Percentiles rank a stretch among this genome's conserved stretches.
These are phyloP conservation scores for Russula vinacea DNA, from an alignment of 768 basidiomycete genomes.

Conservation along the genomic window DNA sequence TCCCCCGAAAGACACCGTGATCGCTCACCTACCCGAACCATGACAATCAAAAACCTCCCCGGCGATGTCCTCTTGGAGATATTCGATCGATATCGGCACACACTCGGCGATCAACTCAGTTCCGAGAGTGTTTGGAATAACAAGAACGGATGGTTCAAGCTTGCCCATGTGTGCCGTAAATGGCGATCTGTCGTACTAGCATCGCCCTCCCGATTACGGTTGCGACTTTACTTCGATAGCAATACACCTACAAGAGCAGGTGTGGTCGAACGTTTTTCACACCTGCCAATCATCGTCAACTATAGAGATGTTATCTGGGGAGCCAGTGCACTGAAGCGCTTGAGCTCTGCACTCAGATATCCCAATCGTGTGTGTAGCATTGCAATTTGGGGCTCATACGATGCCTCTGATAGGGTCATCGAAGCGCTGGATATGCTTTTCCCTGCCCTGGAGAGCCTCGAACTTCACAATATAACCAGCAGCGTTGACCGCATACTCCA, in stretches of 20 bases:
- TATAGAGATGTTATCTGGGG: too few relatives aligned
- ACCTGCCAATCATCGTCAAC: neutral
- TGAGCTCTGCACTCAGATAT: neutral
- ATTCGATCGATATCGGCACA: neutral
- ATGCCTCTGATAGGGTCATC: neutral
- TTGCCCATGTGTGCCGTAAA: neutral
- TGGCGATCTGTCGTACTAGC: neutral
- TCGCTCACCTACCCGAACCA: neutral
- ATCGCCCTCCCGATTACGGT: too few relatives aligned
- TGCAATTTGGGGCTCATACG: too few relatives aligned
- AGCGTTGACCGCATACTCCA: too few relatives aligned
- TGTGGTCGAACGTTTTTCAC: neutral
- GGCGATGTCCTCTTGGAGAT: neutral
- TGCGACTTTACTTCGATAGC: neutral
- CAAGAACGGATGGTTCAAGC: conserved; percentile 5
- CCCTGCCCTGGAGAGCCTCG: neutral
- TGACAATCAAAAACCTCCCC: neutral
- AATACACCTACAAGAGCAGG: neutral
- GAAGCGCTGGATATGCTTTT: neutral
- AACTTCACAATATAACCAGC: neutral
- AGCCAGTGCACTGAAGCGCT: neutral
- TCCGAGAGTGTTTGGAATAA: neutral
- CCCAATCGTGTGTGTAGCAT: neutral
- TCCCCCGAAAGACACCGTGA: neutral
- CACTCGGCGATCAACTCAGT: too few relatives aligned